phyloP scores from a whole-genome alignment of 371 early-diverging fungal genomes.

The Aphelidium insulamus region DNA sequence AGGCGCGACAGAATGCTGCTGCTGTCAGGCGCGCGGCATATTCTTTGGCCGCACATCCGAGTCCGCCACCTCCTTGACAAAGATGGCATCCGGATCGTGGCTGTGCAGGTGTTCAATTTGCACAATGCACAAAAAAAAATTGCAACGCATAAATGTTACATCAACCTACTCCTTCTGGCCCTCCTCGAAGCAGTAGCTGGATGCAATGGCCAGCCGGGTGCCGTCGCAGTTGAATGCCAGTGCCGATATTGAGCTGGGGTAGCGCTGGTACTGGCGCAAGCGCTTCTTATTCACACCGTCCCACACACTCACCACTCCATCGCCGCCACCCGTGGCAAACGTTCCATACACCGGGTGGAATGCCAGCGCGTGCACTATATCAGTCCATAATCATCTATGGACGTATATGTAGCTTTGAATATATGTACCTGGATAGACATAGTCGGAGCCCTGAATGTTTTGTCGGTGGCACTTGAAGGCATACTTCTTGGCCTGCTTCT shows the following conservation, averaged over 20 bases:
- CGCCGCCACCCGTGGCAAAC: constrained; percentile 85
- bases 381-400: no score
- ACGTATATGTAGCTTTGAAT: no score
- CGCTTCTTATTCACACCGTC: constrained; percentile 76
- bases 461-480: constrained; percentile 90
- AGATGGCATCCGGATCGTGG: constrained; percentile 58
- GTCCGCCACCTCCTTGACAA: constrained; percentile 42
- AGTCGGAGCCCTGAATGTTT: constrained; percentile 41
- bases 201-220: constrained; percentile 54
- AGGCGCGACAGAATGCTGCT: no score
- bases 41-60: constrained; percentile 40
- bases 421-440: constrained; percentile 84
- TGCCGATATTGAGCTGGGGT: constrained; percentile 61
- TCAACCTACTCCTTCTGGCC: constrained; percentile 57
- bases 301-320: constrained; percentile 81
- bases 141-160: neutral
- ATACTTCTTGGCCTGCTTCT: constrained; percentile 48
- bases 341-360: constrained; percentile 84
- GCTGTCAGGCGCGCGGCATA: no score
- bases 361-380: constrained; percentile 73
- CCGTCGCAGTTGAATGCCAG: constrained; percentile 62
- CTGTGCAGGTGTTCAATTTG: constrained; percentile 7
- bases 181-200: constrained; percentile 81
- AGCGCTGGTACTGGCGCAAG: constrained; percentile 46
- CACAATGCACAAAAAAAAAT: neutral